Evolutionary conservation across 345 rosid species (phyloP).

Genomic region (Balakata baccata): DNA sequence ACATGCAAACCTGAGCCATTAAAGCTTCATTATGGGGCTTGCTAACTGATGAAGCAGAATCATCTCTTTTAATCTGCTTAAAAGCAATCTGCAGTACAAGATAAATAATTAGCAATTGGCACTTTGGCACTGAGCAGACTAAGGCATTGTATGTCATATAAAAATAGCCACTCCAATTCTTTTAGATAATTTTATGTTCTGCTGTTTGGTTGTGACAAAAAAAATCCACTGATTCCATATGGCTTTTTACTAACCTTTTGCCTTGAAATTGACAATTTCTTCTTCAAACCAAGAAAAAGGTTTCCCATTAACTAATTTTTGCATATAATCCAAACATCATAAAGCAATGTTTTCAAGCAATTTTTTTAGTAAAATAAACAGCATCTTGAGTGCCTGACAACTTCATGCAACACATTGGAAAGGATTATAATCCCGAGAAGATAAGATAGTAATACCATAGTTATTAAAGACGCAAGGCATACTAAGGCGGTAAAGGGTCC

Average conservation of each 20-base stretch:
- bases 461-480: too few relatives aligned
- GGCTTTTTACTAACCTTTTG: not conserved
- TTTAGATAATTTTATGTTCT: not conserved
- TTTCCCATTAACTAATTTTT: not conserved
- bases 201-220: not conserved
- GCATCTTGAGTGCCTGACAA: too few relatives aligned
- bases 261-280: not conserved
- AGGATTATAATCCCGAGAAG: too few relatives aligned
- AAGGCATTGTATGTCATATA: not conserved
- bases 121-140: constrained; percentile 1
- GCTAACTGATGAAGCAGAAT: constrained; percentile 45
- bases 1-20: constrained; percentile 67
- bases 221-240: not conserved
- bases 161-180: not conserved
- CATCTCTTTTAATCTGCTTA: constrained; percentile 55
- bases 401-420: too few relatives aligned
- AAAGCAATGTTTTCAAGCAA: too few relatives aligned
- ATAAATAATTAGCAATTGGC: constrained; percentile 12
- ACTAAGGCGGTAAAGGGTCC: too few relatives aligned
- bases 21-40: constrained; percentile 63
- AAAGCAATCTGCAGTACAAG: constrained; percentile 44
- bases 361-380: too few relatives aligned
- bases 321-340: not conserved
- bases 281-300: not conserved
- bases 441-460: too few relatives aligned